These are phyloP conservation scores for Cutaneotrichosporon sp. DNA, from an alignment of 1,284 basidiomycete genomes.

Conservation along the genomic window DNA sequence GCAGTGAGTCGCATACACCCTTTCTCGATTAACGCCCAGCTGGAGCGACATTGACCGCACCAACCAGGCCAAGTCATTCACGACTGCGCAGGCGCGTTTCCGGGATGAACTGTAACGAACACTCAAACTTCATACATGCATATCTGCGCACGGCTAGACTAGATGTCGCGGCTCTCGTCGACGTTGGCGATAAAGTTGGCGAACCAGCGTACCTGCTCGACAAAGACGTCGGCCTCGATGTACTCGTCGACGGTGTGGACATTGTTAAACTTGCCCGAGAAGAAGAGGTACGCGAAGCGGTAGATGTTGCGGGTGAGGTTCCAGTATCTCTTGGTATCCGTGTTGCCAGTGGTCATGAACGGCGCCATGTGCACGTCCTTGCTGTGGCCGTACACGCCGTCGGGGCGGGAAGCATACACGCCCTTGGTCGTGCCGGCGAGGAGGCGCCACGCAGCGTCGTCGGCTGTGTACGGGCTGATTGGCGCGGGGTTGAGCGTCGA, in stretches of 20 bases:
- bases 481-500: constrained; percentile 43
- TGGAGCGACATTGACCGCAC: constrained; percentile 2
- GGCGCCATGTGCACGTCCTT: constrained; percentile 34
- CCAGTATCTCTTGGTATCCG: constrained; percentile 45
- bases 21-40: neutral
- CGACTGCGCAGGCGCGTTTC: neutral
- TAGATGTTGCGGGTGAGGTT: constrained; percentile 42
- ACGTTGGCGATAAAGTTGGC: constrained; percentile 39
- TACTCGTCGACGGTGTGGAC: constrained; percentile 42
- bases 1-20: constrained; percentile 24
- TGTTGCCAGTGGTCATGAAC: constrained; percentile 37
- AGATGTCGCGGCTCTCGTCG: constrained; percentile 30
- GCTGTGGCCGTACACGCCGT: neutral
- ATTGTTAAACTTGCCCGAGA: constrained; percentile 16
- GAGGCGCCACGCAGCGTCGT: constrained; percentile 36
- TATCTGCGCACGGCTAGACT: neutral
- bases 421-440: constrained; percentile 35
- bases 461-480: constrained; percentile 37
- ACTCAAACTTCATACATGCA: neutral
- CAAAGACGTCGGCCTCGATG: constrained; percentile 29
- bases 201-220: constrained; percentile 43
- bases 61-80: neutral
- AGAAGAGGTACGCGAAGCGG: constrained; percentile 32
- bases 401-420: constrained; percentile 30
- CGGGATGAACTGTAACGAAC: neutral